A percentile compares a stretch with the other conserved stretches of the same genome.
Evolutionary conservation across 805 yeast species (phyloP).

Genomic region (Cyberlindnera americana): DNA sequence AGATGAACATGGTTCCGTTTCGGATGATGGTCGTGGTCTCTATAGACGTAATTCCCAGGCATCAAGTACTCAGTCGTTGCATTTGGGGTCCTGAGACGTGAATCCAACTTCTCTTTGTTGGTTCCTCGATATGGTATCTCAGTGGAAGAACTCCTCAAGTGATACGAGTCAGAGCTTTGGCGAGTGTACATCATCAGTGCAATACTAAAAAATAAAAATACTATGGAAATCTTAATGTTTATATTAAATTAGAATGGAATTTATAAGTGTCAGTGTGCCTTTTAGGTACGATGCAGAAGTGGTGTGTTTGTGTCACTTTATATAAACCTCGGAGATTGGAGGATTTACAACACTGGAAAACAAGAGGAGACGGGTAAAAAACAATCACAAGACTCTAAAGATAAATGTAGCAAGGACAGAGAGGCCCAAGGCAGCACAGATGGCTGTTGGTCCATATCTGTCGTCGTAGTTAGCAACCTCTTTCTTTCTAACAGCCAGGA

Average conservation of each 20-base stretch:
- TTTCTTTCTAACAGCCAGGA: conserved; percentile 75
- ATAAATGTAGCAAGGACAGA: conserved; percentile 63
- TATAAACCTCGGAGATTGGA: too few relatives aligned
- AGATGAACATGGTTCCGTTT: background rate
- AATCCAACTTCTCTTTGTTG: too few relatives aligned
- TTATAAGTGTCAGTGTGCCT: too few relatives aligned
- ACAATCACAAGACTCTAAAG: conserved; percentile 28
- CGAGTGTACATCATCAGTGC: too few relatives aligned
- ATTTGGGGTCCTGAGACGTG: too few relatives aligned
- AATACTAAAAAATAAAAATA: too few relatives aligned
- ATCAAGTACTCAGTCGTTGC: background rate
- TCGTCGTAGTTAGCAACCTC: conserved; percentile 85
- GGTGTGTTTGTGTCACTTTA: too few relatives aligned
- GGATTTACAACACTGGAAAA: too few relatives aligned
- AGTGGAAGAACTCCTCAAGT: background rate
- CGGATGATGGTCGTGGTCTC: background rate
- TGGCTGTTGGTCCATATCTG: conserved; percentile 77
- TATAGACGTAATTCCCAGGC: background rate
- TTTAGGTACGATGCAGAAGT: too few relatives aligned
- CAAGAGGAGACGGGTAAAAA: background rate
- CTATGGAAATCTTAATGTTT: too few relatives aligned
- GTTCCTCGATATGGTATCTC: background rate
- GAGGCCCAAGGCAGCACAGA: conserved; percentile 69
- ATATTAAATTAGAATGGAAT: too few relatives aligned
- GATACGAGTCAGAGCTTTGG: background rate